Base-by-base conservation (phyloP, 768 basidiomycete genomes). In the Gloeophyllum trabeum region DNA sequence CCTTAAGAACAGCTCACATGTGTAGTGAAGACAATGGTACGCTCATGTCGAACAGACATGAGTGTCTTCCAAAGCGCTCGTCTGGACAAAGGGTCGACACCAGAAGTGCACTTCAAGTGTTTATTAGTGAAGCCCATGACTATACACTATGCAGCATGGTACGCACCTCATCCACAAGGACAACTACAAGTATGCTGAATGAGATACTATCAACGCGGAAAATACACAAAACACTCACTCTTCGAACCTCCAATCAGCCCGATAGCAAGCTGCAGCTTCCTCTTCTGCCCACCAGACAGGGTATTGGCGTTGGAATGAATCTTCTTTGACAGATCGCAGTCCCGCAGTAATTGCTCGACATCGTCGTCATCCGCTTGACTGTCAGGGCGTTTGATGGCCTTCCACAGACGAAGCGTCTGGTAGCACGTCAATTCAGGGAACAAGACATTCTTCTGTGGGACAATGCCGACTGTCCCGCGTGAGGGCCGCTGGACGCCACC, bases 401-500 rank as follows among this genome's bases (percentile, higher is more conserved):
- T 66, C 84, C 84, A 88, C 23, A 88, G 70, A 1, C 68, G 64
- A 13, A 88, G 61, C 1, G 81, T 85, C 59, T 89, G 81, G 38
- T 76, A 63, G 54, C 83, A 87, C 1, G 78, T 71, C 16, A 89
- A 61, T 42, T 87, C 84, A 0, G 81, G 74, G 54, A 87, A 84
- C 2, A 89, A 65, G 4, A 89, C 84, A 50, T 89, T 87, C 62
- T 83, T 86, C 61, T 88, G 85, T 1, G 84, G 82, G 0, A 85
- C 83, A 44, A 89, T 79, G 2, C 86, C 85, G 14, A 89, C 55
- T 0, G 72, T 73, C 5, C 83, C 82, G 0, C 75, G 75, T 4
- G 78, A 64, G 5, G 80, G 78, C 22, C 63, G 63, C 30, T 67
- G 52, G 14, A 61, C 55, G 0, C 76, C 75, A 25, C 75, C 75